Conservation (phyloP, 257 asterid genomes). For the Nicotiana noctiflora region DNA sequence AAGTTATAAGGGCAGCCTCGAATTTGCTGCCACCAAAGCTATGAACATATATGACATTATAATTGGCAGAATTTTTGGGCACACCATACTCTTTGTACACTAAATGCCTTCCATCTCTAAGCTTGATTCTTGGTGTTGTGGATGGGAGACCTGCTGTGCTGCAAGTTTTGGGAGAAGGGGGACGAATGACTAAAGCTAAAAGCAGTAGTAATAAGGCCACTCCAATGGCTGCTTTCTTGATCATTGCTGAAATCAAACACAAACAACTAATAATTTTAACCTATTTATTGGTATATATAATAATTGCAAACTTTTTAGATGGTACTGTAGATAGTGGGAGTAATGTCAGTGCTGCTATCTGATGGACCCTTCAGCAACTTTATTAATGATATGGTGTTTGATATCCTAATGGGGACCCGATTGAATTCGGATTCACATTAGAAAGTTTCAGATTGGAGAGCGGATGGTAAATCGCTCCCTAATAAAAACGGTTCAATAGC, state of each 20-base stretch:
- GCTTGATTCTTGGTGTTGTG: slow-evolving; percentile 49
- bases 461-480: no score
- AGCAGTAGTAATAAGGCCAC: slow-evolving; percentile 33
- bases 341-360: no score
- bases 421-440: no score
- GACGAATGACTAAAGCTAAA: slow-evolving; percentile 46
- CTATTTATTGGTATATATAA: not conserved
- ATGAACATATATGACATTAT: slow-evolving; percentile 59
- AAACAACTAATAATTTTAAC: not conserved
- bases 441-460: no score
- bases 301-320: not conserved
- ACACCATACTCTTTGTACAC: slow-evolving; percentile 82
- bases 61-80: slow-evolving; percentile 46
- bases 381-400: not conserved
- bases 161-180: slow-evolving; percentile 61
- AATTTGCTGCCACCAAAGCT: slow-evolving; percentile 57
- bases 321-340: no score
- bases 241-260: slow-evolving; percentile 37
- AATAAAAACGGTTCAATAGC: no score
- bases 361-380: not conserved
- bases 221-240: slow-evolving; percentile 28
- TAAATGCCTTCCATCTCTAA: slow-evolving; percentile 72
- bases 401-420: no score
- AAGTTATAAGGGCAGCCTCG: slow-evolving; percentile 38
- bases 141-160: slow-evolving; percentile 54